A percentile compares a stretch with the other conserved stretches of the same genome.
Conservation (phyloP, 495 filamentous ascomycete species). For the Penicillium tannophilum region DNA sequence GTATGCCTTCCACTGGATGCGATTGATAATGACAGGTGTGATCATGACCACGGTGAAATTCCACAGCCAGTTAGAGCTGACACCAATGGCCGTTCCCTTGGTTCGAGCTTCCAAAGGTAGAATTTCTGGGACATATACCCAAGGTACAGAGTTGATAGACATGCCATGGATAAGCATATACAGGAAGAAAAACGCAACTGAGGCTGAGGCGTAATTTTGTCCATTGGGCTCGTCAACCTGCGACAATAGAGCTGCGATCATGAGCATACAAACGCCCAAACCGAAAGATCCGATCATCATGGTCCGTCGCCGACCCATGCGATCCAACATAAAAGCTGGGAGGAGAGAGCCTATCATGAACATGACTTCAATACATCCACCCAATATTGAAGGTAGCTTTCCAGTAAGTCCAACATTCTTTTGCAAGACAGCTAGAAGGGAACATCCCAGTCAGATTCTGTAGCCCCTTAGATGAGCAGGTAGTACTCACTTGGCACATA, state of each 20-base stretch:
- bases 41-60: constrained; percentile 64
- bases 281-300: constrained; percentile 60
- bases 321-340: constrained; percentile 47
- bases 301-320: constrained; percentile 58
- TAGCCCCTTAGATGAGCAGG: neutral
- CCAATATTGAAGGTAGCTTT: constrained; percentile 49
- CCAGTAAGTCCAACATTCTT: constrained; percentile 51
- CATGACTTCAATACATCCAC: constrained; percentile 50
- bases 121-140: constrained; percentile 51
- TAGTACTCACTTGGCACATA: constrained; percentile 16
- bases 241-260: constrained; percentile 53
- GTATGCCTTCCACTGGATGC: constrained; percentile 59
- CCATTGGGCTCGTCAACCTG: constrained; percentile 27
- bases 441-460: constrained; percentile 14
- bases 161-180: constrained; percentile 54
- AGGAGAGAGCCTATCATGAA: constrained; percentile 47
- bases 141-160: constrained; percentile 50
- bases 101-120: constrained; percentile 44
- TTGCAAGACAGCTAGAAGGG: constrained; percentile 42
- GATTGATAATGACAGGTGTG: constrained; percentile 57
- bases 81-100: constrained; percentile 45
- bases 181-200: constrained; percentile 54
- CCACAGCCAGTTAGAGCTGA: constrained; percentile 49
- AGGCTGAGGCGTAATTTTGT: constrained; percentile 39
- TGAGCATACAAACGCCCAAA: constrained; percentile 52